Evolutionary conservation across 1,284 basidiomycete species (phyloP), one percentile per base, ranked within the genome.

Genomic region (Anthracocystis panici-leucophaei): DNA sequence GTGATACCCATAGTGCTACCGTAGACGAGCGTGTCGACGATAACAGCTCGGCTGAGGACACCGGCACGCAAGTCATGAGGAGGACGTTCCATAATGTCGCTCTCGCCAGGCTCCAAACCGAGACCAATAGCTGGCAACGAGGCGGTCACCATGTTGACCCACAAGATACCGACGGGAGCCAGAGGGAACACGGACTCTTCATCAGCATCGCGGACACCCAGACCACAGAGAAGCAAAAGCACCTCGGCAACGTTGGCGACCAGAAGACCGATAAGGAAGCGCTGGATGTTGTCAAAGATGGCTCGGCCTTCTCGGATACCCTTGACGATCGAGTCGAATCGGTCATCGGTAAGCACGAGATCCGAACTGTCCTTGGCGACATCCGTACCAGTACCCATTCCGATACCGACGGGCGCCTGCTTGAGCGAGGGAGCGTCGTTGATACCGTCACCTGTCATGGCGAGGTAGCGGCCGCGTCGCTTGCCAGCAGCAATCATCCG

Each of bases 361-460:
- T 85, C 84, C n/a, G 84, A 81, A 33, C 70, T 73, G 57, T 88
- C 88, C 79, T 90, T 90, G 42, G 91, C 91, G 29, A 92, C 91
- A 75, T 92, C 91, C 8, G 89, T 89, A n/a, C 91, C 91, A 7
- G 88, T 89, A 40, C 91, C 91, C 91, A 92, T 92, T 11, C 89
- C 91, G 71, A 92, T 90, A 52, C 84, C 83, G 55, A 84, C 77
- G 18, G 68, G 70, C 23, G 90, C 89, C 35, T 88, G 87, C 78
- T 89, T 89, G 65, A 89, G 84, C 78, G 88, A 86, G 11, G 89
- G 89, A 7, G 87, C 87, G 78, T 90, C 89, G 80, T 91, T 91
- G 67, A 92, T 87, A 79, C 89, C 89, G 71, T 88, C 85, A 61
- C 85, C 85, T 16, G 83, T 79, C 79, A 82, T 73, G 50, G 65